Conservation (phyloP, 495 filamentous ascomycete species). For the Talaromyces borbonicus region DNA sequence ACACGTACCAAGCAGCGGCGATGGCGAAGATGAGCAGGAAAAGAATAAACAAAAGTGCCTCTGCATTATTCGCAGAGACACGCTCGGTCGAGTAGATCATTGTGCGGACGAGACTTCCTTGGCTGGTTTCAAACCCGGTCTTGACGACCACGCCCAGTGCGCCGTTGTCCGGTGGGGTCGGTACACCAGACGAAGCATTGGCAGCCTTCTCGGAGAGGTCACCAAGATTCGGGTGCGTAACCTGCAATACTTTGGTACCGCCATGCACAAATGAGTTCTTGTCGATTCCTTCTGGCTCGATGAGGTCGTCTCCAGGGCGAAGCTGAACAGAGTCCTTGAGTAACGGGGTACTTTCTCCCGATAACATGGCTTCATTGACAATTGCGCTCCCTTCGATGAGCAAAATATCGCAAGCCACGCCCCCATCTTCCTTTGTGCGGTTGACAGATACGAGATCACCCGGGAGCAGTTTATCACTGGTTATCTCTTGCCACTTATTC, state of each 20-base stretch:
- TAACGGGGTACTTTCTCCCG: conserved; percentile 92
- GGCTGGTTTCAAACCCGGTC: conserved; percentile 97
- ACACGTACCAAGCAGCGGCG: conserved; percentile 99
- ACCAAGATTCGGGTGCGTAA: conserved; percentile 69
- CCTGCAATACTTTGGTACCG: conserved; percentile 93
- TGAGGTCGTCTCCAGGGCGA: conserved; percentile 67
- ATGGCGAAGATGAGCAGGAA: conserved; percentile 95
- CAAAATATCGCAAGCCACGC: conserved; percentile 95
- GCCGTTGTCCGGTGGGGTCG: conserved; percentile 76
- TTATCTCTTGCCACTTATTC: conserved; percentile 77
- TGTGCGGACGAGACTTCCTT: conserved; percentile 92
- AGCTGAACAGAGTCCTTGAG: conserved; percentile 95
- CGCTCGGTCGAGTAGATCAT: conserved; percentile 99
- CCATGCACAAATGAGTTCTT: conserved; percentile 96
- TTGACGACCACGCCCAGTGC: conserved; percentile 91
- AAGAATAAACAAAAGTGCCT: conserved; percentile 91
- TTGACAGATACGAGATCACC: conserved; percentile 94
- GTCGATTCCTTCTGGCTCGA: conserved; percentile 87
- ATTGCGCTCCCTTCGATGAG: conserved; percentile 91
- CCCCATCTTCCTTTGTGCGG: conserved; percentile 92
- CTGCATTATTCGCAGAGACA: conserved; percentile 92
- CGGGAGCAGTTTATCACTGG: conserved; percentile 88
- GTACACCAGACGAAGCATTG: conserved; percentile 60
- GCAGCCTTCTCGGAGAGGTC: conserved; percentile 52
- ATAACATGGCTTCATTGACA: conserved; percentile 99